Evolutionary conservation across 805 yeast species (phyloP).

Genomic region (Priceomyces fermenticarens): DNA sequence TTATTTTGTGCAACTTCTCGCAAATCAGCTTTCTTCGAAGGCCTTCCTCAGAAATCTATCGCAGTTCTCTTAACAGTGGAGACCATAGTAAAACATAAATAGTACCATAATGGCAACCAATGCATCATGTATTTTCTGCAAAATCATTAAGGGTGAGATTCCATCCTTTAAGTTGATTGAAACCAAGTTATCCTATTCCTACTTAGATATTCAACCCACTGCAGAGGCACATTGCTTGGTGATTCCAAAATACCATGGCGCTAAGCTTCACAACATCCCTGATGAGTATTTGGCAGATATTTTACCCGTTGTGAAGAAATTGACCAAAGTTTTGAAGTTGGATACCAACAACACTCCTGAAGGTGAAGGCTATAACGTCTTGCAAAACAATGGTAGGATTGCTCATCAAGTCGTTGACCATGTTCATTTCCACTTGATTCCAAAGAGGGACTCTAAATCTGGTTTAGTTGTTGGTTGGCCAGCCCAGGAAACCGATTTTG

Average conservation of each 20-base stretch:
- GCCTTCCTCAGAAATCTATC: slow-evolving; percentile 4
- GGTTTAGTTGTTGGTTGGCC: slow-evolving; percentile 96
- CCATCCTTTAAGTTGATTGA: slow-evolving; percentile 90
- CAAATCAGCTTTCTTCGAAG: slow-evolving; percentile 1
- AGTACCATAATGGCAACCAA: slow-evolving; percentile 1
- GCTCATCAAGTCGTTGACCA: slow-evolving; percentile 97
- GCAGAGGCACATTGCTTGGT: slow-evolving; percentile 84
- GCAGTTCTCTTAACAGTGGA: neutral
- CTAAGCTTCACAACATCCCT: slow-evolving; percentile 85
- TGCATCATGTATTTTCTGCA: slow-evolving; percentile 76
- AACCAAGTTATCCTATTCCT: slow-evolving; percentile 77
- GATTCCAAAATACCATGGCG: slow-evolving; percentile 93
- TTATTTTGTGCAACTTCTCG: slow-evolving; percentile 3
- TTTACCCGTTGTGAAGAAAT: slow-evolving; percentile 83
- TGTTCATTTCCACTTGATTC: slow-evolving; percentile 95
- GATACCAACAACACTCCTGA: slow-evolving; percentile 58
- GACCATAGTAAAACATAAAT: neutral
- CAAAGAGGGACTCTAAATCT: slow-evolving; percentile 68
- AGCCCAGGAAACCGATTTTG: slow-evolving; percentile 74
- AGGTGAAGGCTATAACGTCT: slow-evolving; percentile 78
- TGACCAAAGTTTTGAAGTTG: slow-evolving; percentile 69
- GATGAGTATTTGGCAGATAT: slow-evolving; percentile 86
- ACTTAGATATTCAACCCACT: slow-evolving; percentile 91
- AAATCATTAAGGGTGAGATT: slow-evolving; percentile 92
- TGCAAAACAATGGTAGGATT: slow-evolving; percentile 91